Base-by-base conservation (phyloP, 352 stramenopile species). In the Pythium dissotocum region DNA sequence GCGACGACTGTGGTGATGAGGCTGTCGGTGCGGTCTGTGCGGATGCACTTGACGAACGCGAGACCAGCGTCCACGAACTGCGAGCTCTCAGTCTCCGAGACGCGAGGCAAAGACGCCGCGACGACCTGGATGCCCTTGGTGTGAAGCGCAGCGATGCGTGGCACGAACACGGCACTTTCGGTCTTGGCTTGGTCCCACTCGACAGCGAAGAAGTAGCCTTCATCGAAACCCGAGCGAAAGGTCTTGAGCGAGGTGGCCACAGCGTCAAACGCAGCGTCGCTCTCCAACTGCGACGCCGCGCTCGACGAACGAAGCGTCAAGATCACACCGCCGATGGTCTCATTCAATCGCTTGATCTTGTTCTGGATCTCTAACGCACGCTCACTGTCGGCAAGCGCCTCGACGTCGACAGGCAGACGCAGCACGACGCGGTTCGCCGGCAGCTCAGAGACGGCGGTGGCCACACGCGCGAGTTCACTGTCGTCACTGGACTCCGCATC, bases 1-100 rank as follows among this genome's bases (percentile, higher is more conserved):
- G 89, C 94, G 42, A 99, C 96, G 3, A 99, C 94, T 0, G 95
- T 99, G 16, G 97, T 93, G 61, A 92, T 98, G 0, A 99, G 74
- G 26, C 90, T 87, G 73, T 99, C 96, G 0, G 77, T 61, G 6
- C 96, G 85, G 73, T 98, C 96, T 3, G 93, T 96, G 51, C 88
- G 80, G 24, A 97, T 76, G 68, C 90, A 97, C 52, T 77, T 62
- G 14, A 97, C 72, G 64, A 97, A 96, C 0, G 77, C 58, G 33
- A 65, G 33, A 3, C 73, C 72, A 0, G 80, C 79, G 42, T 85
- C 77, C 9, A 86, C 72, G 24, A 78, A 53, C 2, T 61, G 62
- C 32, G 70, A 21, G 54, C 64, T 62, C 21, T 83, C n/a, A 57
- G 59, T 55, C 63, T 75, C 71, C 12, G 57, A 63, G 6, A 67